Evolutionary conservation across 2,329 filamentous ascomycete genomes (phyloP).

Genomic region (Epichloe amarillans): DNA sequence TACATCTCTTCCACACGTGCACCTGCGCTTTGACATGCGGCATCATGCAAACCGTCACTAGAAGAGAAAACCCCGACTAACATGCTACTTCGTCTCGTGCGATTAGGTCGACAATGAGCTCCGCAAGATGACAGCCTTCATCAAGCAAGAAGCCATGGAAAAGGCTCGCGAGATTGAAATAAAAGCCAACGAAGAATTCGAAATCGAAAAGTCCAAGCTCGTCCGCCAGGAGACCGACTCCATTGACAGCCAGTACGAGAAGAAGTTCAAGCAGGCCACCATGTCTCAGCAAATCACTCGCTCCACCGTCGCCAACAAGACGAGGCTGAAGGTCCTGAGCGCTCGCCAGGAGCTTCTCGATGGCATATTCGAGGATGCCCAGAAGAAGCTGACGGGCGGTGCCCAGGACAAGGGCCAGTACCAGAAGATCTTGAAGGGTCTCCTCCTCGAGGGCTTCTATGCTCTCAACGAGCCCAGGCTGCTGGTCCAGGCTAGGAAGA

Average conservation of each 20-base stretch:
- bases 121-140: constrained; percentile 99
- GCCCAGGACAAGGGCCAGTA: constrained; percentile 63
- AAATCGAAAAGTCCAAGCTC: constrained; percentile 97
- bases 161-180: constrained; percentile 96
- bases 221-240: constrained; percentile 87
- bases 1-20: neutral
- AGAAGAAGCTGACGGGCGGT: constrained; percentile 53
- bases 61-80: neutral
- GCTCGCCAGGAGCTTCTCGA: constrained; percentile 87
- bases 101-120: constrained; percentile 87
- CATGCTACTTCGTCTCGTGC: neutral
- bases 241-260: constrained; percentile 89
- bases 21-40: no score
- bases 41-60: neutral
- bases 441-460: constrained; percentile 85
- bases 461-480: constrained; percentile 72
- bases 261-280: constrained; percentile 97
- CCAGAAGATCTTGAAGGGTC: constrained; percentile 58
- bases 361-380: constrained; percentile 70
- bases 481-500: constrained; percentile 61
- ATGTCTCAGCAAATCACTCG: constrained; percentile 98
- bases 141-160: constrained; percentile 94
- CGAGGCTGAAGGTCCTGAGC: constrained; percentile 72
- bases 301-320: constrained; percentile 94
- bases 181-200: constrained; percentile 98